Evolutionary conservation across 2,329 filamentous ascomycete genomes (phyloP).

Genomic region (Cladophialophora exuberans): DNA sequence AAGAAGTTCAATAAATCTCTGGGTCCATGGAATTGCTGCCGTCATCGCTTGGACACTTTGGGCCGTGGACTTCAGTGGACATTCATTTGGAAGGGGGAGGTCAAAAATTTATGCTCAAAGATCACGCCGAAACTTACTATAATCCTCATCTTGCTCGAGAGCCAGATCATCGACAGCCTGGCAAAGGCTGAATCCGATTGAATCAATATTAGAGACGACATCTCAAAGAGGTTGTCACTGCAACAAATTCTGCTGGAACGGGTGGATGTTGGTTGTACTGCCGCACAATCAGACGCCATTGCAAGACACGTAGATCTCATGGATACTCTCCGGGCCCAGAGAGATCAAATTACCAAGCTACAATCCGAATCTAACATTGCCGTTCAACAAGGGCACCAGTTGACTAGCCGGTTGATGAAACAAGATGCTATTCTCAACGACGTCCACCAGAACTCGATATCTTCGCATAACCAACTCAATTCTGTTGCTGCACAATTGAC

Average conservation of each 20-base stretch:
- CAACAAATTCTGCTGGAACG: not conserved
- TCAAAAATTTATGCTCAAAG: not conserved
- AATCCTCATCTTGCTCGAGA: not conserved
- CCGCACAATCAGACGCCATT: not conserved
- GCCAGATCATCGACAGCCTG: not conserved
- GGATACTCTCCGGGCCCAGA: not conserved
- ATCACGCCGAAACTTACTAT: not conserved
- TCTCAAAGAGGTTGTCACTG: not conserved
- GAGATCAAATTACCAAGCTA: not conserved
- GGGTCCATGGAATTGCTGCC: not conserved
- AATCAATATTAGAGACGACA: not conserved
- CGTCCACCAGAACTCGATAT: not conserved
- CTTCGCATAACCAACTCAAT: not conserved
- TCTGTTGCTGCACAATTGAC: not conserved
- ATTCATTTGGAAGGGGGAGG: not conserved
- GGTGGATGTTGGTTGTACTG: not conserved
- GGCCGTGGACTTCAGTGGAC: not conserved
- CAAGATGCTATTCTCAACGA: not conserved
- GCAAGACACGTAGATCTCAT: not conserved
- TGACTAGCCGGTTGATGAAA: not conserved
- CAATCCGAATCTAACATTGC: not conserved
- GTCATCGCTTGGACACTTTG: not conserved
- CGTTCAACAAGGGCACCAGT: not conserved
- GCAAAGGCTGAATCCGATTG: not conserved
- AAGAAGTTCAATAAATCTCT: conserved; percentile 31